phyloP scores from a whole-genome alignment of 352 stramenopile genomes.

The Phytopythium kandeliae region DNA sequence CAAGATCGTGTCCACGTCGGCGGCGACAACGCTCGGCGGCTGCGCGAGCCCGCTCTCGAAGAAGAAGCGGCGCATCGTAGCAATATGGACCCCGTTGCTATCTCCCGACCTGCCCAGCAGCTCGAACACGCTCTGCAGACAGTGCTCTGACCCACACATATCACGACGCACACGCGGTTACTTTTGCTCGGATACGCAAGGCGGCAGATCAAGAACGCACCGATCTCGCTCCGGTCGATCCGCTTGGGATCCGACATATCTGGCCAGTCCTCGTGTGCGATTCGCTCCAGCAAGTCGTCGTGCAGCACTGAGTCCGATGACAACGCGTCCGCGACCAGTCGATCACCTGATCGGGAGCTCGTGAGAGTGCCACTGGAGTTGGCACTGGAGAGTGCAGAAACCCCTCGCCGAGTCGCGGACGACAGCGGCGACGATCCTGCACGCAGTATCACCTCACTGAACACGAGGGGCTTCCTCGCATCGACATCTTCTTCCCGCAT shows the following conservation, averaged over 20 bases:
- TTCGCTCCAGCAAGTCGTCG: not conserved
- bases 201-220: slow-evolving; percentile 4
- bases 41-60: slow-evolving; percentile 55
- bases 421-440: slow-evolving; percentile 1
- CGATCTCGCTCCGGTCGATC: slow-evolving; percentile 18
- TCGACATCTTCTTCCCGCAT: slow-evolving; percentile 77
- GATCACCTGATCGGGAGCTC: not conserved
- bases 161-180: too few relatives aligned
- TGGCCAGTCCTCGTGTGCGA: not conserved
- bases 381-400: not conserved
- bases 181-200: too few relatives aligned
- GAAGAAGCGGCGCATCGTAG: slow-evolving; percentile 63
- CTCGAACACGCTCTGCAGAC: slow-evolving; percentile 35
- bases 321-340: not conserved
- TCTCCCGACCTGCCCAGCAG: slow-evolving; percentile 43
- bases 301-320: not conserved
- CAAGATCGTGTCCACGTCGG: slow-evolving; percentile 66
- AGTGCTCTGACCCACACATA: slow-evolving; percentile 8
- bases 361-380: not conserved
- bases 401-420: not conserved
- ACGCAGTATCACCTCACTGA: slow-evolving; percentile 24
- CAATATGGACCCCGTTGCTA: slow-evolving; percentile 48
- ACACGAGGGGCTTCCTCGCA: slow-evolving; percentile 37
- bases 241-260: slow-evolving; percentile 2
- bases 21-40: slow-evolving; percentile 30